These are phyloP conservation scores for Pleurotus djamor DNA, from an alignment of 768 basidiomycete species.

Conservation along the genomic window DNA sequence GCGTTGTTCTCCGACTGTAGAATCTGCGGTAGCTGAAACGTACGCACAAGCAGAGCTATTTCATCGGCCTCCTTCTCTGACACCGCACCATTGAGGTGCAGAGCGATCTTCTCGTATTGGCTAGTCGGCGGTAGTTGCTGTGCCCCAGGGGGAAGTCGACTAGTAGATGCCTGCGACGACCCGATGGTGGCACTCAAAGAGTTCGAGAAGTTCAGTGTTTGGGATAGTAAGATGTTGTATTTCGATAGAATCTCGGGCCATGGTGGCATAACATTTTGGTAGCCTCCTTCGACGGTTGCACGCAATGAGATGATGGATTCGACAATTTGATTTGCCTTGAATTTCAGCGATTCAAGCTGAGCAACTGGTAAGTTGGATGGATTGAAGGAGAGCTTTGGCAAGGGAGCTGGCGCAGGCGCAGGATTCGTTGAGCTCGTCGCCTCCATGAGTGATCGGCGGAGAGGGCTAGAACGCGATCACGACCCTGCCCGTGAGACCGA, in stretches of 20 bases:
- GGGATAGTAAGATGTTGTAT: constrained; percentile 82
- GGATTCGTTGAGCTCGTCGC: not conserved
- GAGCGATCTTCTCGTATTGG: constrained; percentile 60
- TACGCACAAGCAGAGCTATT: constrained; percentile 72
- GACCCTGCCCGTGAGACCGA: not conserved
- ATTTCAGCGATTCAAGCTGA: constrained; percentile 74
- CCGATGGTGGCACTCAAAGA: constrained; percentile 47
- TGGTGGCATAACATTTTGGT: constrained; percentile 61
- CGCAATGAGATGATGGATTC: constrained; percentile 71
- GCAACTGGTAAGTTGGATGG: constrained; percentile 50
- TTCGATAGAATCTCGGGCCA: constrained; percentile 89
- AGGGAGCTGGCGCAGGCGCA: no score
- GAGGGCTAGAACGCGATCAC: not conserved
- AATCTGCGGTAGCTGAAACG: constrained; percentile 79
- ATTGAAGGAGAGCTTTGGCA: not conserved
- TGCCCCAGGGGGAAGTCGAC: constrained; percentile 1
- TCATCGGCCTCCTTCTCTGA: constrained; percentile 72
- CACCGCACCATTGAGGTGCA: constrained; percentile 61
- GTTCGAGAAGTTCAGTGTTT: constrained; percentile 75
- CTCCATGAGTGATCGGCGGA: not conserved
- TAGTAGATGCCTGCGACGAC: constrained; percentile 12
- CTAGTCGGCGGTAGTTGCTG: constrained; percentile 27
- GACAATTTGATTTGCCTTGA: constrained; percentile 77
- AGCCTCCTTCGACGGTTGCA: constrained; percentile 57
- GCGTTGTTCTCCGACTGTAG: constrained; percentile 68